phyloP scores from a whole-genome alignment of 2,329 filamentous ascomycete genomes.

The Fusarium annulatum region DNA sequence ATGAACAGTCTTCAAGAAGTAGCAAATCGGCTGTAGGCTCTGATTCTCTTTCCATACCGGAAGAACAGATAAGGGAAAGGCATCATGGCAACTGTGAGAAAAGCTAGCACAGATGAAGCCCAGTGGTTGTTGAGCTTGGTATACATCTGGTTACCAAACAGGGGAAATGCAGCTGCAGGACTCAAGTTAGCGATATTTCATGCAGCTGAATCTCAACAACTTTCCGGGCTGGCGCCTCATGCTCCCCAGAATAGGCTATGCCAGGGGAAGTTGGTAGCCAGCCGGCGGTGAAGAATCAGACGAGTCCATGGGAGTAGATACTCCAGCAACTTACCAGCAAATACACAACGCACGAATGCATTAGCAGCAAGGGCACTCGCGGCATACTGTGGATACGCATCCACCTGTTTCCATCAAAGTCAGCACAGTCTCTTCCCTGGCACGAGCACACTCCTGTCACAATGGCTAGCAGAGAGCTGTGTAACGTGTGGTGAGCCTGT shows the following conservation, averaged over 20 bases:
- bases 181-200: background rate
- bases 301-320: background rate
- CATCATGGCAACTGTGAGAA: conserved; percentile 70
- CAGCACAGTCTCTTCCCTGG: conserved; percentile 35
- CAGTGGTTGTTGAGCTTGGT: conserved; percentile 75
- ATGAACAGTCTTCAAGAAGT: conserved; percentile 36
- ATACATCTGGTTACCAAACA: conserved; percentile 82
- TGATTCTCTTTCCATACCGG: conserved; percentile 67
- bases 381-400: conserved; percentile 80
- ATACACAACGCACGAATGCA: conserved; percentile 79
- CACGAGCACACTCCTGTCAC: conserved; percentile 27
- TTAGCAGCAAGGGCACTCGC: conserved; percentile 86
- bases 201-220: background rate
- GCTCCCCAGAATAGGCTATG: background rate
- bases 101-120: conserved; percentile 71
- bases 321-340: conserved; percentile 67
- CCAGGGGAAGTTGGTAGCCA: background rate
- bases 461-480: conserved; percentile 16
- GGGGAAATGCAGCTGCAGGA: conserved; percentile 73
- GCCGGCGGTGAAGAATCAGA: conserved; percentile 12
- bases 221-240: background rate
- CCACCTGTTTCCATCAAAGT: conserved; percentile 60
- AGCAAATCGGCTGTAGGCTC: conserved; percentile 66
- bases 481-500: conserved; percentile 24
- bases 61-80: conserved; percentile 74